Conservation (phyloP, 176 grass and related monocot species). For the Bromus sterilis region DNA sequence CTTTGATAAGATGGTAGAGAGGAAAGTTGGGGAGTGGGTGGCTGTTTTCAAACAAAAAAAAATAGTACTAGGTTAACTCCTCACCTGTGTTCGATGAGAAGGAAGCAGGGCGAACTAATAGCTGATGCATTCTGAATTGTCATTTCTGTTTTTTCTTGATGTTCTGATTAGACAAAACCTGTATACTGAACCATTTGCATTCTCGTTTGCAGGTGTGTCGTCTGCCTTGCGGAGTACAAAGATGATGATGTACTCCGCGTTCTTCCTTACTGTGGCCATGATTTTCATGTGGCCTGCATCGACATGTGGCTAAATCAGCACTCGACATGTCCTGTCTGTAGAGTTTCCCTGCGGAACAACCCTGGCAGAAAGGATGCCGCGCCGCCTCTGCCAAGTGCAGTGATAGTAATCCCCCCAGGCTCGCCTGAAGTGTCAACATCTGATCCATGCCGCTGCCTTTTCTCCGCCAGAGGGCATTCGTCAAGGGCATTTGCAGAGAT, state of each 20-base stretch:
- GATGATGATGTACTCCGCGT: slow-evolving; percentile 45
- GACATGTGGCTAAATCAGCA: slow-evolving; percentile 83
- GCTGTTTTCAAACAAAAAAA: not conserved
- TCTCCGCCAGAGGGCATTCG: slow-evolving; percentile 19
- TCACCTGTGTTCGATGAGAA: not conserved
- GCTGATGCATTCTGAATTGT: not conserved
- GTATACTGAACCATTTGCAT: slow-evolving; percentile 5
- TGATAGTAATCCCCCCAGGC: slow-evolving; percentile 19
- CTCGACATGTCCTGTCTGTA: slow-evolving; percentile 82
- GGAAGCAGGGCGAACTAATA: not conserved
- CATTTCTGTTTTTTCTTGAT: not conserved
- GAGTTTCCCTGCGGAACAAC: slow-evolving; percentile 61
- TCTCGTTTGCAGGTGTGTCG: slow-evolving; percentile 25
- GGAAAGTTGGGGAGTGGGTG: not conserved
- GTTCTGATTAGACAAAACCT: not conserved
- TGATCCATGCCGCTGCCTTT: slow-evolving; percentile 30
- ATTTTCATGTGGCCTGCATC: slow-evolving; percentile 72
- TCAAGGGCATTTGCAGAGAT: slow-evolving; percentile 20
- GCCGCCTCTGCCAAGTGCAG: not conserved
- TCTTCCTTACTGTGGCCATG: slow-evolving; percentile 66
- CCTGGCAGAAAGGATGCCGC: slow-evolving; percentile 35
- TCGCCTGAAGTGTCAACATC: slow-evolving; percentile 26
- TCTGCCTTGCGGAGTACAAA: slow-evolving; percentile 74
- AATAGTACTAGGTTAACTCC: not conserved
- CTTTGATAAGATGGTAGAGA: not conserved